These are phyloP conservation scores for Xerocomellus chrysenteron DNA, from an alignment of 768 basidiomycete genomes.

Conservation along the genomic window DNA sequence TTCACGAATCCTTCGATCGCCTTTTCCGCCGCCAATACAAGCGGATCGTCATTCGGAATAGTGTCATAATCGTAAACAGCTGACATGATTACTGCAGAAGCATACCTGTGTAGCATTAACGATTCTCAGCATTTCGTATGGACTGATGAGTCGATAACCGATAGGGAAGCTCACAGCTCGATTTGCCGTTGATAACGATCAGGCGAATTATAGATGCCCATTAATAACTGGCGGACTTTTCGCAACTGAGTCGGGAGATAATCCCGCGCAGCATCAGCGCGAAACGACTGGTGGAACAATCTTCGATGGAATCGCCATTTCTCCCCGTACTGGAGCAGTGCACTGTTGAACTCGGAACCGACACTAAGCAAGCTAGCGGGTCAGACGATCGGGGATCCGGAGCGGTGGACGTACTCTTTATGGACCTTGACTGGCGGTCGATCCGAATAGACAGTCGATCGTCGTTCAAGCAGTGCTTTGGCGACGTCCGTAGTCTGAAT, in stretches of 20 bases:
- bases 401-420: constrained; percentile 22
- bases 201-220: constrained; percentile 23
- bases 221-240: constrained; percentile 28
- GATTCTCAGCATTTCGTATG: constrained; percentile 2
- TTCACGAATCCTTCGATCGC: constrained; percentile 28
- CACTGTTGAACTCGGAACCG: constrained; percentile 32
- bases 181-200: constrained; percentile 28
- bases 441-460: constrained; percentile 38
- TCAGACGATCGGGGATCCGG: background rate
- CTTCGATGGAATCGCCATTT: constrained; percentile 33
- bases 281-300: constrained; percentile 34
- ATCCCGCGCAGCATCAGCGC: constrained; percentile 25
- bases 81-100: constrained; percentile 34
- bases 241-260: constrained; percentile 28
- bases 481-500: constrained; percentile 33
- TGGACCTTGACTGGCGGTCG: constrained; percentile 32
- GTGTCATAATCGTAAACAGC: constrained; percentile 35
- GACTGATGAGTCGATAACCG: background rate
- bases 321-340: constrained; percentile 30
- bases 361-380: constrained; percentile 12
- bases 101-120: constrained; percentile 22
- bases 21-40: constrained; percentile 30
- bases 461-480: constrained; percentile 37
- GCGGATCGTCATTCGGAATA: constrained; percentile 25
- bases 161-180: constrained; percentile 27